These are phyloP conservation scores for Emmonsiellopsis sp. DNA, from an alignment of 2,329 filamentous ascomycete genomes.

Conservation along the genomic window DNA sequence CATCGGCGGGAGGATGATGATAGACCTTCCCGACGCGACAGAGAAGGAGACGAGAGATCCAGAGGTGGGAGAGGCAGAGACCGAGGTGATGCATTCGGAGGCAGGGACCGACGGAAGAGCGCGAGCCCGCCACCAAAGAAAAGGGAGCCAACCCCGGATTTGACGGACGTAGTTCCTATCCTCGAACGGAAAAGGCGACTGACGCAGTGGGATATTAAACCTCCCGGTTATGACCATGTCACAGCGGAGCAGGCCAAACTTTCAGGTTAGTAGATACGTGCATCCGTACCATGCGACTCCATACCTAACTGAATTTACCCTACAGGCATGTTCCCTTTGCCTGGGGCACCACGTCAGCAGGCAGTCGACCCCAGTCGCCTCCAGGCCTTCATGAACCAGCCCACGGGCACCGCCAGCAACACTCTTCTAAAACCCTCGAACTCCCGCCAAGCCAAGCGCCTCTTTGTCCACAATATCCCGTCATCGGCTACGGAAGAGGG, in stretches of 20 bases:
- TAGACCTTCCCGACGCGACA: conserved; percentile 43
- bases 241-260: conserved; percentile 97
- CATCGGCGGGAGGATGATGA: conserved; percentile 61
- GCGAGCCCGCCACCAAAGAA: conserved; percentile 77
- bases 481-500: conserved; percentile 63
- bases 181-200: conserved; percentile 80
- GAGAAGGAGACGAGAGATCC: conserved; percentile 55
- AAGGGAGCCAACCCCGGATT: conserved; percentile 88
- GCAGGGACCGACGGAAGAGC: conserved; percentile 58
- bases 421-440: conserved; percentile 86
- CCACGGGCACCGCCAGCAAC: conserved; percentile 59
- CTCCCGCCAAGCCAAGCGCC: conserved; percentile 85
- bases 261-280: conserved; percentile 45
- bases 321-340: conserved; percentile 88
- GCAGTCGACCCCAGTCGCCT: conserved; percentile 90
- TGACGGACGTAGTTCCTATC: conserved; percentile 76
- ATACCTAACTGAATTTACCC: not conserved
- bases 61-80: conserved; percentile 30
- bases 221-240: conserved; percentile 94
- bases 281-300: not conserved
- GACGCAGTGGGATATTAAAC: conserved; percentile 99
- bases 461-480: conserved; percentile 80
- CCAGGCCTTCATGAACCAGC: conserved; percentile 91
- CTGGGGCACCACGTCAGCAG: conserved; percentile 87
- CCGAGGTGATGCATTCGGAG: conserved; percentile 34